Evolutionary conservation across 164 flowering plant species (phyloP), one percentile per base, ranked within the genome.

Genomic region (Nymphaea thermarum): DNA sequence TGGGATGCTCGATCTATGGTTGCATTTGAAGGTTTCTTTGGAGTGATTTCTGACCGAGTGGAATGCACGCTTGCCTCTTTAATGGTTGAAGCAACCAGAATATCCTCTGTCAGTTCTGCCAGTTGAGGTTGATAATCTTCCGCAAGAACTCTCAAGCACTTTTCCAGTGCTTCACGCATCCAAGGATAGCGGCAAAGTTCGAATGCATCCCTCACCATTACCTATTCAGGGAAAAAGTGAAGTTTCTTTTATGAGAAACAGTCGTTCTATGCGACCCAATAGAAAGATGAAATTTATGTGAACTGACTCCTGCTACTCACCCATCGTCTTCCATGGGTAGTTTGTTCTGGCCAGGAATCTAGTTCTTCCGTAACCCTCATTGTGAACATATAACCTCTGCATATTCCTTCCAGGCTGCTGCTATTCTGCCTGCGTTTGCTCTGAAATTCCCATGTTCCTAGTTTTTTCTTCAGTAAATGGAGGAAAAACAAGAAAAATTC

Each of bases 361-460:
- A 80, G 85, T 79, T 83, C 94, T 72, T 86, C 84, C 10, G 88
- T 88, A 25, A 88, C 91, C 74, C 84, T 73, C 71, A 88, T 60
- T 17, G 87, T 85, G 74, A 84, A 88, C 94, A 88, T 88, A 72
- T 74, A 73, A 36, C 89, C 91, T 77, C 68, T 83, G 78, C 94
- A 86, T 44, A 77, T 74, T 71, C 91, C 94, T 80, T 75, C 86
- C n/a, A 44, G 60, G 67, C 83, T 68, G 75, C 82, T 75, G 4
- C 75, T 69, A 16, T 81, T 73, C 66, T 85, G 75, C 12, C 72
- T 82, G 77, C 88, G 85, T 75, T 86, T 88, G 84, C 91, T 88
- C 77, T 81, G 79, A 66, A 88, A 88, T 67, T 79, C 83, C 91
- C 91, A 88, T 36, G 63, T 71, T 51, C 94, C 94, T 44, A 88